These are phyloP conservation scores for Microbotryum intermedium DNA, from an alignment of 1,284 basidiomycete genomes.

Conservation along the genomic window DNA sequence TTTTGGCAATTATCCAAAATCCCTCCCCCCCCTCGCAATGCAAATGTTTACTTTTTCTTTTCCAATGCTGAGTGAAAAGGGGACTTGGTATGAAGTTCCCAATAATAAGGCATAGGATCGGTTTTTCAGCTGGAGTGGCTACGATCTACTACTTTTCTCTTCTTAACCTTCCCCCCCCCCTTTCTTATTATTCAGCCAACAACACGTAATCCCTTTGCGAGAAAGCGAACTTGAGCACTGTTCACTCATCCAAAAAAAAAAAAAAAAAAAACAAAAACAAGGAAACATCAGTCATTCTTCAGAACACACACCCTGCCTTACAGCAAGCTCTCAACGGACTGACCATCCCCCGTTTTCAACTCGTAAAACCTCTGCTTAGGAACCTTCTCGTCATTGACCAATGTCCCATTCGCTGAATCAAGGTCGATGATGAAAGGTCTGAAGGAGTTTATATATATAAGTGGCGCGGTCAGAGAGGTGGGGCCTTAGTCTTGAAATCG, in stretches of 20 bases:
- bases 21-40: no score
- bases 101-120: no score
- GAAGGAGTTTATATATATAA: slow-evolving; percentile 22
- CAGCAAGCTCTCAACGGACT: slow-evolving; percentile 32
- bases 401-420: slow-evolving; percentile 90
- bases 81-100: no score
- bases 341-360: slow-evolving; percentile 75
- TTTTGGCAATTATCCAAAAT: no score
- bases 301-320: no score
- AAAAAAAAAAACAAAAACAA: neutral
- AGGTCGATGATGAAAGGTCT: slow-evolving; percentile 94
- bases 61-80: no score
- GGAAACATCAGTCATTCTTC: neutral
- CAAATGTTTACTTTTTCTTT: no score
- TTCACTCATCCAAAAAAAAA: neutral
- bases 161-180: no score
- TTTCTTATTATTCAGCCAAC: slow-evolving; percentile 39
- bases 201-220: slow-evolving; percentile 81
- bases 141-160: no score
- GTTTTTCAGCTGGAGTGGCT: no score
- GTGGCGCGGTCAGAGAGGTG: neutral
- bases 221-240: slow-evolving; percentile 85
- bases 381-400: slow-evolving; percentile 77
- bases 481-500: neutral
- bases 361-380: slow-evolving; percentile 87